These are phyloP conservation scores for Meyerozyma athensensis DNA, from an alignment of 1,139 yeast species.

Conservation along the genomic window DNA sequence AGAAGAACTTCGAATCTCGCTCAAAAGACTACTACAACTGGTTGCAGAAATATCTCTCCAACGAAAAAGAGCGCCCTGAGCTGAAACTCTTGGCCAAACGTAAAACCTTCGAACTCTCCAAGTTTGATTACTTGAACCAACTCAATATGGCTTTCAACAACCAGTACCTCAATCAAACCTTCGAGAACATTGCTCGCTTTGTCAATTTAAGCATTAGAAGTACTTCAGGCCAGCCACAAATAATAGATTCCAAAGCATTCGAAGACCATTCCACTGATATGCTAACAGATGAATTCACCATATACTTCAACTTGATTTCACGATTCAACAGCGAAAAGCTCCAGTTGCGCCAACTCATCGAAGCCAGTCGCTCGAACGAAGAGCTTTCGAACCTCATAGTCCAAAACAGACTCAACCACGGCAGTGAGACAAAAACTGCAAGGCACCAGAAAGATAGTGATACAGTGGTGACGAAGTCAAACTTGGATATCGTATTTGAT, in stretches of 20 bases:
- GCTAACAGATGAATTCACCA: conserved; percentile 25
- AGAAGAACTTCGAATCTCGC: conserved; percentile 63
- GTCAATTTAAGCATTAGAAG: conserved; percentile 18
- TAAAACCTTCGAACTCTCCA: conserved; percentile 59
- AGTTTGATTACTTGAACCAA: conserved; percentile 67
- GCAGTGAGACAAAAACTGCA: not conserved
- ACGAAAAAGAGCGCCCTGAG: conserved; percentile 59
- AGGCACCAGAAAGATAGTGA: conserved; percentile 4
- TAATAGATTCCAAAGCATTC: conserved; percentile 19
- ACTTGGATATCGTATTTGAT: conserved; percentile 30
- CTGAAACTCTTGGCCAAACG: conserved; percentile 57
- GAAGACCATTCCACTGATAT: conserved; percentile 20
- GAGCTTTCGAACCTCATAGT: conserved; percentile 35
- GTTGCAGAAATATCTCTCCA: conserved; percentile 63
- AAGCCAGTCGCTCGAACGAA: conserved; percentile 37
- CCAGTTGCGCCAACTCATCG: conserved; percentile 41
- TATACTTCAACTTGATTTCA: conserved; percentile 31
- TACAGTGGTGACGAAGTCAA: conserved; percentile 22
- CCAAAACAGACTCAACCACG: conserved; percentile 24
- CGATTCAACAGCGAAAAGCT: conserved; percentile 41
- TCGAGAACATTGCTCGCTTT: conserved; percentile 38
- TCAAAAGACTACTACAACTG: conserved; percentile 73
- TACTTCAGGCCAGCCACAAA: too few species aligned
- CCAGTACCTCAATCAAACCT: conserved; percentile 39
- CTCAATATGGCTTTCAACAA: conserved; percentile 56